Evolutionary conservation across 78 protist genomes (phyloP).

Genomic region (Protostelium mycophagum): DNA sequence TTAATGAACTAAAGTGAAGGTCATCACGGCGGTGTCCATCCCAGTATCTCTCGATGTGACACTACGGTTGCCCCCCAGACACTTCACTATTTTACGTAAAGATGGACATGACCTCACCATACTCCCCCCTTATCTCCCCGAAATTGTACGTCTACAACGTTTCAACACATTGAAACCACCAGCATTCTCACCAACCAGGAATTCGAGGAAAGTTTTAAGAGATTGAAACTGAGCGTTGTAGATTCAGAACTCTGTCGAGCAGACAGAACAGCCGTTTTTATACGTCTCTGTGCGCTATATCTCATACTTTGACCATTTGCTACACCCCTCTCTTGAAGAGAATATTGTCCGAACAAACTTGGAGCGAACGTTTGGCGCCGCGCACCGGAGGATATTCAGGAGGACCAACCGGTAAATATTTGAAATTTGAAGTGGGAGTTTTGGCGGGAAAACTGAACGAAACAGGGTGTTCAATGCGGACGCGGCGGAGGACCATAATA

Average conservation of each 20-base stretch:
- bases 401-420: neutral
- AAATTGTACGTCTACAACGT: neutral
- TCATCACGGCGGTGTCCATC: neutral
- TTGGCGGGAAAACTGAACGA: neutral
- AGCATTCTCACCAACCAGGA: too few species aligned
- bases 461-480: neutral
- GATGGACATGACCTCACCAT: neutral
- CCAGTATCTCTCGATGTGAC: neutral
- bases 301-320: neutral
- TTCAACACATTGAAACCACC: neutral
- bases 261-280: neutral
- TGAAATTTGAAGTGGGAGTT: neutral
- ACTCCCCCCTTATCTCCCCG: neutral
- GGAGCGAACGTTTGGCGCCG: neutral
- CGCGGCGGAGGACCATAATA: neutral
- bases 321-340: neutral
- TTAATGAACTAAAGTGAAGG: too few species aligned
- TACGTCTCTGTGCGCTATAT: neutral
- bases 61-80: neutral
- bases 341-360: neutral
- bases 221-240: too few species aligned
- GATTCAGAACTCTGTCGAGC: neutral
- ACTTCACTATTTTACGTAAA: neutral
- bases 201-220: too few species aligned
- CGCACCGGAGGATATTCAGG: neutral